Base-by-base conservation (phyloP, 2,329 filamentous ascomycete genomes). In the Elsinoe arachidis region DNA sequence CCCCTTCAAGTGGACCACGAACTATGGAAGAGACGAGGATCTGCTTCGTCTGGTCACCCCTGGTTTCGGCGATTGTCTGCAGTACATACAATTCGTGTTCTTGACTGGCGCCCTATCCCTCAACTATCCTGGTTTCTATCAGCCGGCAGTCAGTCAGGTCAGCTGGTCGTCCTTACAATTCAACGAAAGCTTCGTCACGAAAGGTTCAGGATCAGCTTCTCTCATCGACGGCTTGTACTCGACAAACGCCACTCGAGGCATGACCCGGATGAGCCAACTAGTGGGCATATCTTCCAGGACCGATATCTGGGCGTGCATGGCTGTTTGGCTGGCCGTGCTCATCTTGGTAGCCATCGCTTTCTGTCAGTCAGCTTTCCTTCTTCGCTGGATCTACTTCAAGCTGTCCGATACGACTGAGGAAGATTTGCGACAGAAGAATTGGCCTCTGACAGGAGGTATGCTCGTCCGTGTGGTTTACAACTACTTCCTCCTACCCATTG, bases 1-100 rank as follows among this genome's bases (percentile, higher is more conserved):
- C 68, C 79, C 92, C 17, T 97, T 97, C 70, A 85, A 88, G 63
- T 99, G 92, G 90, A 90, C 90, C n/a, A 95, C 90, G 67, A 99
- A 99, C 69, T 97, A 95, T 69, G 93, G 93, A 35, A 84, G 92
- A 64, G 93, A 99, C 65, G 88, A 89, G 60, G 93, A 99, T 73
- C 77, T 96, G 63, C 78, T 99, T 56, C 85, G 93, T 57, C 78
- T 99, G 49, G 90, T 99, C 34, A 99, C 93, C 0, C 93, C 93
- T 4, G 93, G 93, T 0, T 97, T 99, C 69, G 90, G 90, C 5
- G 93, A 99, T 69, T 99, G 93, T 67, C 78, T 99, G 57, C 91
- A 97, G 72, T 97, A 99, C 70, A 88, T 99, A 15, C 93, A 99
- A 68, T 99, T 96, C 65, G 79, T 93, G 56, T 85, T 88, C 19